Percentiles rank a stretch among this genome's conserved stretches.
Evolutionary conservation across 2,329 filamentous ascomycete genomes (phyloP).

Genomic region (Rhexocercosporidium sp.): DNA sequence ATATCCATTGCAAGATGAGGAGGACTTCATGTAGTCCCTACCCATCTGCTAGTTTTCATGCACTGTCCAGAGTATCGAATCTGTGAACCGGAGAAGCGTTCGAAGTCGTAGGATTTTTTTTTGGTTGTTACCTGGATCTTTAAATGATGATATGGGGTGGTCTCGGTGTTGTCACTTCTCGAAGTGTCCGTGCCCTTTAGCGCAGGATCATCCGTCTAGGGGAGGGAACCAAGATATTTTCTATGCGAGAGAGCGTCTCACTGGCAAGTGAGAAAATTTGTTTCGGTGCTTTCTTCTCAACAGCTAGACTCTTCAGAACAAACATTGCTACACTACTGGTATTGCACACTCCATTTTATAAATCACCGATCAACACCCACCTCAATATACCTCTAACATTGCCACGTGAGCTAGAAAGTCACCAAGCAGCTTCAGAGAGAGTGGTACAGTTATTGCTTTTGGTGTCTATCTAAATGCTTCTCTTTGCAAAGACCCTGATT

Average conservation of each 20-base stretch:
- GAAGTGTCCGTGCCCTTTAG: conserved; percentile 10
- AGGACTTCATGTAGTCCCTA: conserved; percentile 37
- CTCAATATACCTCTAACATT: not conserved
- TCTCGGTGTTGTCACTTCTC: not conserved
- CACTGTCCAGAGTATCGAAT: not conserved
- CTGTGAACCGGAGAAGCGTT: not conserved
- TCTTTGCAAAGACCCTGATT: conserved; percentile 75
- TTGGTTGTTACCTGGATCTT: conserved; percentile 2
- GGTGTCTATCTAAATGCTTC: conserved; percentile 39
- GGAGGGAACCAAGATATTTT: not conserved
- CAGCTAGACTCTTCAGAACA: not conserved
- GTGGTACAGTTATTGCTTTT: not conserved
- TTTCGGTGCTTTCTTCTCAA: not conserved
- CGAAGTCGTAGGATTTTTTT: conserved; percentile 9
- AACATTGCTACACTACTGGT: not conserved
- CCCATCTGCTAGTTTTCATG: conserved; percentile 33
- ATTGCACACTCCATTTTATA: not conserved
- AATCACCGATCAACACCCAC: not conserved
- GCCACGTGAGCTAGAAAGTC: not conserved
- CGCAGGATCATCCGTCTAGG: conserved; percentile 7
- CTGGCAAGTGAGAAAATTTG: not conserved
- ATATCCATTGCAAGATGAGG: conserved; percentile 60
- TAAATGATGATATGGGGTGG: conserved; percentile 4
- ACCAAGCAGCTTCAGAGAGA: not conserved
- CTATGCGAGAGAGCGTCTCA: not conserved